Base-by-base conservation (phyloP, 139 green algal species). In the Picochlorum sp. region DNA sequence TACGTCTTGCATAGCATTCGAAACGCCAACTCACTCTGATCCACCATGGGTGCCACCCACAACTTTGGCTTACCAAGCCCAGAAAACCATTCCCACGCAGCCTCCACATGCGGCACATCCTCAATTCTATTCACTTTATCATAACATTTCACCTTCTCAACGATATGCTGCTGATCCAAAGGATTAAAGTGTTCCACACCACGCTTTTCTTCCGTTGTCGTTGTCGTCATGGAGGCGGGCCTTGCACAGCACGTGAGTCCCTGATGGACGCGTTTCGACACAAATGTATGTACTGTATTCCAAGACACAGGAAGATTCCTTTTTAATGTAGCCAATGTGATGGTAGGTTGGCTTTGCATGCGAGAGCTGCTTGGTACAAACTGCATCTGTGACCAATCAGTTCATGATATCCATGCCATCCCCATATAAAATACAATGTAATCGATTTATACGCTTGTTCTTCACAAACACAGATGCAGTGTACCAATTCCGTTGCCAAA, bases 21-120 rank as follows among this genome's bases (percentile, higher is more conserved):
- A 76, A 98, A 99, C 0, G 94, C 78, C 34, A 98, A 80, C 82
- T 99, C 94, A 6, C 79, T 92, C 81, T 89, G 89, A 75, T 98
- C 92, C 20, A 98, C 92, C 92, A 98, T 98, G 5, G 92, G 92
- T 2, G 89, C 89, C 6, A 96, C 85, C 45, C 85, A 83, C 50
- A 73, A 88, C 14, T 88, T 84, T 0, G 89, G 89, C 4, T 73
- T 70, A 3, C 88, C 89, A 9, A 95, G 72, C 13, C n/a, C 71
- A 2, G 64, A 63, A 54, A 86, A 96, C 66, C 85, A 87, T 20
- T 81, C 80, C 89, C 89, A 96, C 0, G 87, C 80, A 23, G 47
- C 56, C 24, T 61, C 65, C 6, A 52, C 71, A 10, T 78, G 71
- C 1, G 71, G 71, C n/a, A 78, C 71, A 26, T 47, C 21, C 16